Percentiles rank a stretch among this genome's conserved stretches.
Evolutionary conservation across 2,329 filamentous ascomycete species (phyloP).

Genomic region (Alternaria novae-zelandiae): DNA sequence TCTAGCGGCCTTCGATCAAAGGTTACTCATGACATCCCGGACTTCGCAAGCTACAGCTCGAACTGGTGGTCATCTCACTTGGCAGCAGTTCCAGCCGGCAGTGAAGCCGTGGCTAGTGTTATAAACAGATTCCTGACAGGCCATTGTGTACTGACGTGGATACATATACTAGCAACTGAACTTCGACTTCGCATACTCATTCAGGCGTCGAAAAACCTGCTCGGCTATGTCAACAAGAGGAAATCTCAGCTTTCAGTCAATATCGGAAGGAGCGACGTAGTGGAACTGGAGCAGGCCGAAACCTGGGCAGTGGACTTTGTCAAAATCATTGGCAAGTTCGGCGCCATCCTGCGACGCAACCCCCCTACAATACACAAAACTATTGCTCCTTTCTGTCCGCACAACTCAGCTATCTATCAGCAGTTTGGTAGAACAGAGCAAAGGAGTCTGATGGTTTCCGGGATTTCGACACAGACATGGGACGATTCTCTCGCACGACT

Average conservation of each 20-base stretch:
- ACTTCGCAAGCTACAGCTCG: neutral
- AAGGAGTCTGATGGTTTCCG: neutral
- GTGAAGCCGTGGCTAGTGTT: neutral
- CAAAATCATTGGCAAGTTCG: neutral
- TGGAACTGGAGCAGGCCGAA: neutral
- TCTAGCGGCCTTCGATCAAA: neutral
- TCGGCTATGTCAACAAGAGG: neutral
- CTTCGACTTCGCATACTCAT: neutral
- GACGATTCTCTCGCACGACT: neutral
- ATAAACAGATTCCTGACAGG: neutral
- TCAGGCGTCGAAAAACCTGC: neutral
- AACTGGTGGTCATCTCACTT: neutral
- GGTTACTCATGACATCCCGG: neutral
- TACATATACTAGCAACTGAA: neutral
- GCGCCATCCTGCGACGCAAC: neutral
- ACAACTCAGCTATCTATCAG: neutral
- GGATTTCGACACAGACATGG: neutral
- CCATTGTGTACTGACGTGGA: neutral
- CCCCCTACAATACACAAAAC: neutral
- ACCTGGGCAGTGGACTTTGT: neutral
- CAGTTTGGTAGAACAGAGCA: neutral
- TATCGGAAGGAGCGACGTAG: neutral
- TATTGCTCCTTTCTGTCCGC: neutral
- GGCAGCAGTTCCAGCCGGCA: neutral
- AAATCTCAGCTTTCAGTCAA: neutral